These are phyloP conservation scores for Penicillium manginii DNA, from an alignment of 495 filamentous ascomycete species.

Conservation along the genomic window DNA sequence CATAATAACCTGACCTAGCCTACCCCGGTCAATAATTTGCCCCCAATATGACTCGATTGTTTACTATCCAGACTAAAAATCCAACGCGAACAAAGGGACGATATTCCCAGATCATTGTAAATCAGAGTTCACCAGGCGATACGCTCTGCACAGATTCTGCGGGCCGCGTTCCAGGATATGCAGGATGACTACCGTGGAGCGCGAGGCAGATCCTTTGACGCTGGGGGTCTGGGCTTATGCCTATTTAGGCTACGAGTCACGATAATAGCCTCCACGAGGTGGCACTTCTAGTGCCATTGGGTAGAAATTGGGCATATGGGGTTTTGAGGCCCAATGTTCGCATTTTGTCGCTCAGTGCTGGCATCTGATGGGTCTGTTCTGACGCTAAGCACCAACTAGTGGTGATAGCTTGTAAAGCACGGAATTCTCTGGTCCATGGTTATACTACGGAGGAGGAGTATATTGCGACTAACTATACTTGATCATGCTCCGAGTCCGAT, in stretches of 20 bases:
- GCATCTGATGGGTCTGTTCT: background rate
- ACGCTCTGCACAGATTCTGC: slow-evolving; percentile 21
- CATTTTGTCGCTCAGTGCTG: background rate
- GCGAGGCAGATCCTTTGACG: slow-evolving; percentile 18
- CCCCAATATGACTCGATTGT: background rate
- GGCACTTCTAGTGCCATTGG: background rate
- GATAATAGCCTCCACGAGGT: background rate
- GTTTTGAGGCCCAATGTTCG: slow-evolving; percentile 1
- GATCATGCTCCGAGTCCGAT: too few relatives aligned
- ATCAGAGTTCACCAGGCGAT: slow-evolving; percentile 15
- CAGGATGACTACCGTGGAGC: slow-evolving; percentile 4
- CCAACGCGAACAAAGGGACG: background rate
- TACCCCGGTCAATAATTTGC: background rate
- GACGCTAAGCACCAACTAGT: background rate
- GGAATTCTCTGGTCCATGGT: background rate
- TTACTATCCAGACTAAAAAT: background rate
- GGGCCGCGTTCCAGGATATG: slow-evolving; percentile 26
- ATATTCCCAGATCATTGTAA: background rate
- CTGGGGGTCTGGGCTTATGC: slow-evolving; percentile 13
- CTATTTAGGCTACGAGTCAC: slow-evolving; percentile 2
- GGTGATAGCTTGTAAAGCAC: background rate
- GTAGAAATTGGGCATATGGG: background rate
- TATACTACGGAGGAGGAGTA: too few relatives aligned
- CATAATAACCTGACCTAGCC: background rate
- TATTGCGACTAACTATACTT: background rate